phyloP scores from a whole-genome alignment of 805 yeast species.

The Sporopachydermia quercuum region DNA sequence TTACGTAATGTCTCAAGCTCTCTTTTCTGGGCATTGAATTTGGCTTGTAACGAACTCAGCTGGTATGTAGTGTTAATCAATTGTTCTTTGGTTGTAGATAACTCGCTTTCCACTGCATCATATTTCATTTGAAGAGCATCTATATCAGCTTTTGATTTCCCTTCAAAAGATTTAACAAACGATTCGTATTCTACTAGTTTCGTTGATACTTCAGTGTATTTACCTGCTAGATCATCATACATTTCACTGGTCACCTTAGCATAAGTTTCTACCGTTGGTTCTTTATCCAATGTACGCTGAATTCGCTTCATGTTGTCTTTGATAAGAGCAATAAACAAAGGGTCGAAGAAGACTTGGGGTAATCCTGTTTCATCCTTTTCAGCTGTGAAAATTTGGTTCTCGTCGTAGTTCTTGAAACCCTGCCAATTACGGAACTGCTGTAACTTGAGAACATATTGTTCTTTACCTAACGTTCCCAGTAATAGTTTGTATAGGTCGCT shows the following conservation, averaged over 20 bases:
- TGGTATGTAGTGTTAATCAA: slow-evolving; percentile 20
- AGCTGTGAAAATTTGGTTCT: slow-evolving; percentile 31
- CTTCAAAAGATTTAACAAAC: slow-evolving; percentile 6
- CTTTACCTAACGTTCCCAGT: slow-evolving; percentile 63
- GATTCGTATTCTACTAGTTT: slow-evolving; percentile 13
- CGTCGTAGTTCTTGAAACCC: slow-evolving; percentile 40
- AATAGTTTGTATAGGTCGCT: slow-evolving; percentile 44
- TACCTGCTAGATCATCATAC: slow-evolving; percentile 21
- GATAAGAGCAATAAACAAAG: slow-evolving; percentile 45
- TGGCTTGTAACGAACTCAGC: slow-evolving; percentile 18
- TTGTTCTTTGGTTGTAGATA: slow-evolving; percentile 21
- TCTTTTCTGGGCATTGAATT: slow-evolving; percentile 10
- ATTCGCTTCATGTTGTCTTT: slow-evolving; percentile 60
- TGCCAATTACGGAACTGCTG: slow-evolving; percentile 54
- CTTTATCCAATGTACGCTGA: slow-evolving; percentile 53
- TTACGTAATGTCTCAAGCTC: slow-evolving; percentile 16
- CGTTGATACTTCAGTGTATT: slow-evolving; percentile 16
- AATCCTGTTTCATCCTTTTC: slow-evolving; percentile 70
- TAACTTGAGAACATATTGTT: slow-evolving; percentile 59
- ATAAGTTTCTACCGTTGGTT: slow-evolving; percentile 61
- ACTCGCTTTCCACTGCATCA: slow-evolving; percentile 11
- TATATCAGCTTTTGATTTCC: slow-evolving; percentile 3
- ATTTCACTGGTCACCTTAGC: slow-evolving; percentile 49
- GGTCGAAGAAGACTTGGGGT: slow-evolving; percentile 67
- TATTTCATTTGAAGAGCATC: slow-evolving; percentile 16